These are phyloP conservation scores for Rhodotorula paludigena DNA, from an alignment of 768 basidiomycete species.

Conservation along the genomic window DNA sequence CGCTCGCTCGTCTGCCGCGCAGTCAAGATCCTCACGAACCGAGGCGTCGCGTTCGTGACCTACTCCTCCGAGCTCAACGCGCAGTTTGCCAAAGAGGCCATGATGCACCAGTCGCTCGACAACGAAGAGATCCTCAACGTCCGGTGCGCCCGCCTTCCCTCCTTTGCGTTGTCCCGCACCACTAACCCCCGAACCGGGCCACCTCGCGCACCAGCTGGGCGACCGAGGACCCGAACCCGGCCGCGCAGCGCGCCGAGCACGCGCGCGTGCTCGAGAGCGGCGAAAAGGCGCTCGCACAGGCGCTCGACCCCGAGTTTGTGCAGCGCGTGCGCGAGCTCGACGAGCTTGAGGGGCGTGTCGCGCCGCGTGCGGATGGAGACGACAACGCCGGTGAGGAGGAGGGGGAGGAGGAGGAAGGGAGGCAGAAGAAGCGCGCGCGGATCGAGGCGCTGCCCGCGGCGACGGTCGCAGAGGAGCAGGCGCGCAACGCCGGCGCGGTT, in stretches of 20 bases:
- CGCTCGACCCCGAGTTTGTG: constrained; percentile 81
- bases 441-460: constrained; percentile 31
- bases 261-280: constrained; percentile 75
- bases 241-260: constrained; percentile 78
- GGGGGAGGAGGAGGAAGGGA: constrained; percentile 44
- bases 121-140: constrained; percentile 97
- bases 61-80: constrained; percentile 79
- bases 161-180: not conserved
- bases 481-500: not conserved
- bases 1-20: not conserved
- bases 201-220: constrained; percentile 62
- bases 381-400: constrained; percentile 33
- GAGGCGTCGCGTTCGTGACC: constrained; percentile 95
- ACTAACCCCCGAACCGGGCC: not conserved
- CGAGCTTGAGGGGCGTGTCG: constrained; percentile 61
- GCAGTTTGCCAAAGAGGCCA: constrained; percentile 95
- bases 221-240: constrained; percentile 96
- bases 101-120: constrained; percentile 97
- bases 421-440: constrained; percentile 46
- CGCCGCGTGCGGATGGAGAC: constrained; percentile 6
- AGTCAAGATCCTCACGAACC: constrained; percentile 88
- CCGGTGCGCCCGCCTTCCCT: constrained; percentile 50
- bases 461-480: constrained; percentile 21
- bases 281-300: constrained; percentile 70
- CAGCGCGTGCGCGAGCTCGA: constrained; percentile 81